Conservation (phyloP, 305 asterid species). For the Rubia peregrina region DNA sequence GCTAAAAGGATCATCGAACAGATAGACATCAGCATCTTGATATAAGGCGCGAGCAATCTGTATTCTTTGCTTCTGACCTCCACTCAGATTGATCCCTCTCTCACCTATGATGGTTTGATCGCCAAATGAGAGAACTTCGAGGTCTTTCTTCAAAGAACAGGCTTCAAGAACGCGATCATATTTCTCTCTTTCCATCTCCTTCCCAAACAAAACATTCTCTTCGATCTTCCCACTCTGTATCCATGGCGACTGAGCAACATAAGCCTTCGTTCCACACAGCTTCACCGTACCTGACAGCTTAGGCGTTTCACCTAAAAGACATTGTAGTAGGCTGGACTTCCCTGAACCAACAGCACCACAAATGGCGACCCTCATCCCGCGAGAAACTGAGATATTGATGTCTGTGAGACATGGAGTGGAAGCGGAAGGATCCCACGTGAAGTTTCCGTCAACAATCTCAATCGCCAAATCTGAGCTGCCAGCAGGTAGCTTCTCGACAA, state of each 20-base stretch:
- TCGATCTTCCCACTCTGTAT: conserved; percentile 83
- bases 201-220: conserved; percentile 77
- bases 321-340: conserved; percentile 72
- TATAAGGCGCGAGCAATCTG: conserved; percentile 90
- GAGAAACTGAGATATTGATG: conserved; percentile 42
- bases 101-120: conserved; percentile 83
- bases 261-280: conserved; percentile 62
- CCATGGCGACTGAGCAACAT: conserved; percentile 88
- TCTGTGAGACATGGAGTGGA: conserved; percentile 42
- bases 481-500: conserved; percentile 47
- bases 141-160: conserved; percentile 64
- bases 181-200: conserved; percentile 46
- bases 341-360: conserved; percentile 93
- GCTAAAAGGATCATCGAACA: conserved; percentile 89
- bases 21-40: conserved; percentile 74
- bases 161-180: conserved; percentile 66
- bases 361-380: conserved; percentile 72
- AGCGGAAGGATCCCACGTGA: conserved; percentile 52
- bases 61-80: conserved; percentile 87
- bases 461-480: conserved; percentile 42
- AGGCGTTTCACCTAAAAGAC: conserved; percentile 71
- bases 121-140: conserved; percentile 66
- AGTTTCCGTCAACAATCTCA: conserved; percentile 61
- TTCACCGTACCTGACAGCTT: conserved; percentile 57
- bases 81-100: conserved; percentile 82